Percentiles rank a stretch among this genome's conserved stretches.
These are phyloP conservation scores for Stagonosporopsis rhizophila DNA, from an alignment of 2,329 filamentous ascomycete species.

Conservation along the genomic window DNA sequence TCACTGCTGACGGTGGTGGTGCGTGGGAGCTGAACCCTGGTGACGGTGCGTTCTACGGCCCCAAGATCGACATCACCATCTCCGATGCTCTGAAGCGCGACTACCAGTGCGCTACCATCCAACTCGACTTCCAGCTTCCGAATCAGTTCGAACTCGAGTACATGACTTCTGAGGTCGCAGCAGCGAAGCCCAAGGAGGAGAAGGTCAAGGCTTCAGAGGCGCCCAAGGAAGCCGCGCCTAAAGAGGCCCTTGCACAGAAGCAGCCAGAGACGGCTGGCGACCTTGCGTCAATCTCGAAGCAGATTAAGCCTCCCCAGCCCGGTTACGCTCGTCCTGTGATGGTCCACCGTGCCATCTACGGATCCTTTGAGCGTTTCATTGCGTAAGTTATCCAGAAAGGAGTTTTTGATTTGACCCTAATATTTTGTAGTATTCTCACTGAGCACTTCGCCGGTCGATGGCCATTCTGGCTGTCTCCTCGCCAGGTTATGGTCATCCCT, in stretches of 20 bases:
- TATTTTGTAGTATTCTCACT: slow-evolving; percentile 65
- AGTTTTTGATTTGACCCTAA: background rate
- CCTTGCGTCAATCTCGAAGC: slow-evolving; percentile 29
- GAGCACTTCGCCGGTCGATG: slow-evolving; percentile 89
- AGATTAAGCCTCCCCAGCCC: slow-evolving; percentile 37
- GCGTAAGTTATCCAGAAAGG: slow-evolving; percentile 51
- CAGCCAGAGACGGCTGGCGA: slow-evolving; percentile 25
- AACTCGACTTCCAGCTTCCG: slow-evolving; percentile 87
- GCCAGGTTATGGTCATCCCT: slow-evolving; percentile 80
- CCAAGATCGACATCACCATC: slow-evolving; percentile 98
- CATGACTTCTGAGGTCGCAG: slow-evolving; percentile 71
- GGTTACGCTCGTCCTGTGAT: slow-evolving; percentile 82
- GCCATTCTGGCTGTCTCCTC: slow-evolving; percentile 88
- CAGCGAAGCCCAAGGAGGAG: slow-evolving; percentile 50
- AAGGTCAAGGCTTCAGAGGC: slow-evolving; percentile 33
- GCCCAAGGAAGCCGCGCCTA: slow-evolving; percentile 35
- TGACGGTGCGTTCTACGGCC: slow-evolving; percentile 97
- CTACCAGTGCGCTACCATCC: slow-evolving; percentile 91
- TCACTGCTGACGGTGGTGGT: slow-evolving; percentile 64
- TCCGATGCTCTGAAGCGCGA: slow-evolving; percentile 84
- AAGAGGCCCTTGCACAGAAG: slow-evolving; percentile 30
- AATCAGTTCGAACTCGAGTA: slow-evolving; percentile 89
- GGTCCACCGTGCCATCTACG: slow-evolving; percentile 82
- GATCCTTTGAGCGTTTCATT: slow-evolving; percentile 72
- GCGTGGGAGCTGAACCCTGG: slow-evolving; percentile 92